These are phyloP conservation scores for Serendipita sp. DNA, from an alignment of 768 basidiomycete species.

Conservation along the genomic window DNA sequence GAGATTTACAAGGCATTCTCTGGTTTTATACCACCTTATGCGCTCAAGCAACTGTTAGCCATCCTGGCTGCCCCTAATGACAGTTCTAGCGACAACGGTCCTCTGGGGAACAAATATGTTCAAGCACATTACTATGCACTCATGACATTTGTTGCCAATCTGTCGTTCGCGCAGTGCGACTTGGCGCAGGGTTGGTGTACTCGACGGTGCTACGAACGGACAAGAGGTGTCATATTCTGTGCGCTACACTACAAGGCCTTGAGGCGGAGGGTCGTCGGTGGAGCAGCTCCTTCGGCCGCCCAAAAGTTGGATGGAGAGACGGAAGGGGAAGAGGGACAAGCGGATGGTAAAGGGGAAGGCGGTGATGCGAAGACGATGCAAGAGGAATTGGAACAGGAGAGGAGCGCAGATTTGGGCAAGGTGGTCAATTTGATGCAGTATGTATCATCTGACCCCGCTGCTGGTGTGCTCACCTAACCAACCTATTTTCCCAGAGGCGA, in stretches of 20 bases:
- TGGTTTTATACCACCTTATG: conserved; percentile 56
- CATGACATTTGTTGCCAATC: conserved; percentile 41
- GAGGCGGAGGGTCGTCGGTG: conserved; percentile 41
- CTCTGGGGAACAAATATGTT: conserved; percentile 20
- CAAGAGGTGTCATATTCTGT: conserved; percentile 56
- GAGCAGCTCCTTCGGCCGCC: conserved; percentile 13
- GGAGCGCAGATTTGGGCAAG: conserved; percentile 44
- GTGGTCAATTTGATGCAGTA: conserved; percentile 66
- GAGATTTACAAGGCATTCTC: conserved; percentile 44
- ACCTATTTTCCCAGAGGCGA: conserved; percentile 44
- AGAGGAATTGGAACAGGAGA: conserved; percentile 8
- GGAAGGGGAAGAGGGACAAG: conserved; percentile 5
- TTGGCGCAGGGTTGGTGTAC: conserved; percentile 48
- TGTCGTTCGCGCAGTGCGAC: conserved; percentile 54
- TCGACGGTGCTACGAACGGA: conserved; percentile 53
- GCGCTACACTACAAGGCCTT: conserved; percentile 54
- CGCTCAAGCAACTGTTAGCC: conserved; percentile 43
- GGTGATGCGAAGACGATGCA: conserved; percentile 18
- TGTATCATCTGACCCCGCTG: conserved; percentile 16
- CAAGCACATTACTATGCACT: conserved; percentile 44
- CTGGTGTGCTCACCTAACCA: not conserved
- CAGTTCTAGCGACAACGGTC: conserved; percentile 12
- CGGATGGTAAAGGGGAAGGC: conserved; percentile 10
- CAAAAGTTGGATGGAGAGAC: not conserved
- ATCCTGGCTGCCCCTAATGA: conserved; percentile 29